phyloP scores from a whole-genome alignment of 148 eudicot genomes.

The Camellia japonica region DNA sequence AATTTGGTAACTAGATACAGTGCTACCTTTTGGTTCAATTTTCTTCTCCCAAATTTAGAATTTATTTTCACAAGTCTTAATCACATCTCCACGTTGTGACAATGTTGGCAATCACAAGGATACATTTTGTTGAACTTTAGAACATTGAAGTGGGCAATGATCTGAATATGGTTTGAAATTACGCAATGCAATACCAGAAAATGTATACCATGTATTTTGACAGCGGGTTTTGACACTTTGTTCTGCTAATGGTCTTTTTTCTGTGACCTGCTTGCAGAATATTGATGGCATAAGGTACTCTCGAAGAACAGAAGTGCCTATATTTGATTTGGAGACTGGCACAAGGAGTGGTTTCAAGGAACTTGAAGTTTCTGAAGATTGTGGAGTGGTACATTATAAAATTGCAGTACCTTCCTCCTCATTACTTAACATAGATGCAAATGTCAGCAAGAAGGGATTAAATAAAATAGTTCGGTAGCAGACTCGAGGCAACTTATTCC shows the following conservation, averaged over 20 bases:
- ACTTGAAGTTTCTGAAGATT: conserved; percentile 92
- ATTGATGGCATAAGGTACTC: conserved; percentile 69
- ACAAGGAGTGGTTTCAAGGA: conserved; percentile 80
- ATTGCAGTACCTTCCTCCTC: background rate
- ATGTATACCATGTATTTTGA: too few relatives aligned
- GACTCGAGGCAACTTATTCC: background rate
- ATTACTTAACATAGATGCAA: background rate
- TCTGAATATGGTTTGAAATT: background rate
- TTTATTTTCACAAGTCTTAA: background rate
- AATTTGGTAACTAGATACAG: background rate
- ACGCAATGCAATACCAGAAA: background rate
- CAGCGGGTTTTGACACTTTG: background rate
- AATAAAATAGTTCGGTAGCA: background rate
- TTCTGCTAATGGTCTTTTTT: background rate
- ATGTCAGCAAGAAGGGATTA: background rate
- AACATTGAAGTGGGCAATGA: background rate
- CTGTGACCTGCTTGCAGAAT: conserved; percentile 53
- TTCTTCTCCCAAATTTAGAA: background rate
- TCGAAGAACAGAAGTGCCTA: conserved; percentile 72
- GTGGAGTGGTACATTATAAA: conserved; percentile 76
- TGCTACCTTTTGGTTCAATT: background rate
- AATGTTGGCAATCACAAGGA: background rate
- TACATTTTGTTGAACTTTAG: background rate
- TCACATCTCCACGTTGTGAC: background rate
- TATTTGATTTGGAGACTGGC: conserved; percentile 87